These are phyloP conservation scores for Tulasnella sp. DNA, from an alignment of 768 basidiomycete genomes.

Conservation along the genomic window DNA sequence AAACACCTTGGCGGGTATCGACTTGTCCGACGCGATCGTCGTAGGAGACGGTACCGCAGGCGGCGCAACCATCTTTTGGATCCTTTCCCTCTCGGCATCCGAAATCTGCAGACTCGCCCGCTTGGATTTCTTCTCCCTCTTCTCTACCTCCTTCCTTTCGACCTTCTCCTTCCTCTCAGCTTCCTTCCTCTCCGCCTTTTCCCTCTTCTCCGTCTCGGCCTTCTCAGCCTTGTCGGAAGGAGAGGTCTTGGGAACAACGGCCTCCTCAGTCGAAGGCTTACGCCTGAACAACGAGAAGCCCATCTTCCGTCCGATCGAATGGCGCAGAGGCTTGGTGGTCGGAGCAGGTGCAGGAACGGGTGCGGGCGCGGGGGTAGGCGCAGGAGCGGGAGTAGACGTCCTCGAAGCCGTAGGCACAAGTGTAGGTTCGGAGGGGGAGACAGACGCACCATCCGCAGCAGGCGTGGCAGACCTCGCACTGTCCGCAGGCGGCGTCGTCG, in stretches of 20 bases:
- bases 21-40: background rate
- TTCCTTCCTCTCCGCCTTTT: no score
- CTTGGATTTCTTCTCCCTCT: no score
- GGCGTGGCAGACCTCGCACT: background rate
- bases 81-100: conserved; percentile 1
- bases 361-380: background rate
- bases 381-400: background rate
- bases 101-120: no score
- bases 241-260: background rate
- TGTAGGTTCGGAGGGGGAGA: background rate
- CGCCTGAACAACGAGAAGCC: background rate
- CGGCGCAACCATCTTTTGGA: background rate
- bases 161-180: no score
- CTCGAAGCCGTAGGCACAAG: background rate
- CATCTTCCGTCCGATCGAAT: background rate
- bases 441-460: background rate
- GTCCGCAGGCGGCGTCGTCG: background rate
- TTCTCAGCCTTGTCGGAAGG: background rate
- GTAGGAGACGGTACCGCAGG: background rate
- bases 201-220: background rate
- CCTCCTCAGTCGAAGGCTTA: background rate
- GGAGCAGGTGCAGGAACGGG: background rate
- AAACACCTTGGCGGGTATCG: background rate
- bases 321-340: background rate
- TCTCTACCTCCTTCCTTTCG: no score